These are phyloP conservation scores for Ophiostoma piceae DNA, from an alignment of 2,329 filamentous ascomycete species.

Conservation along the genomic window DNA sequence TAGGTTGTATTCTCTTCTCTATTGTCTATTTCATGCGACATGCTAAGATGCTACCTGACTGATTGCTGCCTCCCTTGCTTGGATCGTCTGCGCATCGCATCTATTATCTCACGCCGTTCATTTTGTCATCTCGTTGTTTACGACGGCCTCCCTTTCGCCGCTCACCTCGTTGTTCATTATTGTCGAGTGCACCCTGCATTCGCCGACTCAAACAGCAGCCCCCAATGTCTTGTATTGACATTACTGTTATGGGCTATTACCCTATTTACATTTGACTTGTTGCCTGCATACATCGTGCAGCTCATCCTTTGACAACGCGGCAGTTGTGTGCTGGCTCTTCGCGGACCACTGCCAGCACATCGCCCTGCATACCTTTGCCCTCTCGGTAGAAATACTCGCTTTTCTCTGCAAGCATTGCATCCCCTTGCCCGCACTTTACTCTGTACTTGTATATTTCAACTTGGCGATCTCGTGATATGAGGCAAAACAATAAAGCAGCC, in stretches of 20 bases:
- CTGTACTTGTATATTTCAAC: not conserved
- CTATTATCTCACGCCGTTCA: no score
- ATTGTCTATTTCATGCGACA: not conserved
- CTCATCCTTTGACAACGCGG: slow-evolving; percentile 1
- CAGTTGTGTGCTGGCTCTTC: not conserved
- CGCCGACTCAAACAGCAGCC: not conserved
- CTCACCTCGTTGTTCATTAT: not conserved
- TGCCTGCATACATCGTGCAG: not conserved
- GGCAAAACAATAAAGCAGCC: not conserved
- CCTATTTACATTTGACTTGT: not conserved
- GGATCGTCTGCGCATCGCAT: not conserved
- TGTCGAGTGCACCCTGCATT: not conserved
- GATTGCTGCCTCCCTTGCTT: slow-evolving; percentile 3
- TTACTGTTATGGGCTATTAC: not conserved
- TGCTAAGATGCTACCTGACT: not conserved
- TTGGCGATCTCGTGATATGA: not conserved
- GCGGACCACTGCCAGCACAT: not conserved
- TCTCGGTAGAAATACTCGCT: not conserved
- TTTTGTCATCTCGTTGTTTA: not conserved
- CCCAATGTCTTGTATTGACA: not conserved
- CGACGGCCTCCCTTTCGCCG: not conserved
- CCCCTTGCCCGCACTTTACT: not conserved
- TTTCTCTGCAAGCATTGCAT: not conserved
- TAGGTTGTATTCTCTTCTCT: not conserved
- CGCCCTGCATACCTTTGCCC: not conserved